Percentiles rank a stretch among this genome's conserved stretches.
phyloP scores from a whole-genome alignment of 1,284 basidiomycete species.

The Mycena citricolor region DNA sequence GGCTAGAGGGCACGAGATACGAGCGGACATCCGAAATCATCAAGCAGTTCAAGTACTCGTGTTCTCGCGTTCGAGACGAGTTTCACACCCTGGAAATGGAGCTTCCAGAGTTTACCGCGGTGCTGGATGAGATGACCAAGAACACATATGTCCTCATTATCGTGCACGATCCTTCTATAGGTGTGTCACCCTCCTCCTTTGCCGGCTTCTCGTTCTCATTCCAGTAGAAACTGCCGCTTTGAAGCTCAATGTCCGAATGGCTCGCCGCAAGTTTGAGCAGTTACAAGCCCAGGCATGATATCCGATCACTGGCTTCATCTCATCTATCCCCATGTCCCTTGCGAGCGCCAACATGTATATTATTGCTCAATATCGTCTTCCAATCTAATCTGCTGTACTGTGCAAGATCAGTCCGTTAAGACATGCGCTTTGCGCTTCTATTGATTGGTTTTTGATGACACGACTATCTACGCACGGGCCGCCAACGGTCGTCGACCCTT shows the following conservation, averaged over 20 bases:
- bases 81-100: constrained; percentile 83
- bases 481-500: no score
- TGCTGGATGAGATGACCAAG: constrained; percentile 91
- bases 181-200: constrained; percentile 43
- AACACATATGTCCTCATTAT: constrained; percentile 95
- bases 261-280: constrained; percentile 81
- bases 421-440: no score
- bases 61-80: constrained; percentile 78
- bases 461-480: no score
- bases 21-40: constrained; percentile 95
- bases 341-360: background rate
- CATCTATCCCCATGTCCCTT: constrained; percentile 15
- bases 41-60: constrained; percentile 92
- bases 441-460: no score
- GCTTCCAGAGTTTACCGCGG: constrained; percentile 82
- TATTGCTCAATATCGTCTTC: no score
- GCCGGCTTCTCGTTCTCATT: constrained; percentile 2
- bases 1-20: constrained; percentile 83
- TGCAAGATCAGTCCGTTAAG: no score
- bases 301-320: background rate
- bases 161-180: constrained; percentile 83
- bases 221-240: constrained; percentile 78
- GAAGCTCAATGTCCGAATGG: constrained; percentile 80
- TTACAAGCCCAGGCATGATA: constrained; percentile 44
- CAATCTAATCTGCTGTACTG: no score